Evolutionary conservation across 2,329 filamentous ascomycete genomes (phyloP).

Genomic region (Chalara sp.): DNA sequence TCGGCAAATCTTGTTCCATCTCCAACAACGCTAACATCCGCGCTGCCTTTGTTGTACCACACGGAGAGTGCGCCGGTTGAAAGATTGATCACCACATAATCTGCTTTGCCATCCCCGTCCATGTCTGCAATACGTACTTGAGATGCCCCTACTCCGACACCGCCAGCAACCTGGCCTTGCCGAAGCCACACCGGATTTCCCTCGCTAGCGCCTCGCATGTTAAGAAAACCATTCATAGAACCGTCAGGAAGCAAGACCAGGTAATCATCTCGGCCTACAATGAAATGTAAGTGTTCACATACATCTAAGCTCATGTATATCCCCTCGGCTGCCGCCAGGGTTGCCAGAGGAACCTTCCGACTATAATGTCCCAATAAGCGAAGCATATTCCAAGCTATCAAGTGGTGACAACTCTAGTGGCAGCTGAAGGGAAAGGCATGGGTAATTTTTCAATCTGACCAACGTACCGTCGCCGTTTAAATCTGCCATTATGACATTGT

Average conservation of each 20-base stretch:
- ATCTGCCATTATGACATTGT: background rate
- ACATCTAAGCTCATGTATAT: too few species aligned
- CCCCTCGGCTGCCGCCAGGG: too few species aligned
- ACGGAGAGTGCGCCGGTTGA: background rate
- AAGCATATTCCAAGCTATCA: too few species aligned
- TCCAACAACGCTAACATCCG: too few species aligned
- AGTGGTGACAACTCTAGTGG: too few species aligned
- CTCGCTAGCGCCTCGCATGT: background rate
- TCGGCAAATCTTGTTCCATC: too few species aligned
- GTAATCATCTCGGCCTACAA: conserved; percentile 7
- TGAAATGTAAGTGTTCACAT: too few species aligned
- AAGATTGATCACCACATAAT: conserved; percentile 4
- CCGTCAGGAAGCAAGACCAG: conserved; percentile 2
- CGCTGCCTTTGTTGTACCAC: background rate
- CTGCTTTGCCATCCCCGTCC: conserved; percentile 4
- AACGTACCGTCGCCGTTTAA: conserved; percentile 7
- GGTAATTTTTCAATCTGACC: too few species aligned
- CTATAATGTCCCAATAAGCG: too few species aligned
- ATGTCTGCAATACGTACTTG: conserved; percentile 4
- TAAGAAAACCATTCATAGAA: conserved; percentile 1
- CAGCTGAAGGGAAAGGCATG: too few species aligned
- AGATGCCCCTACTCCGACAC: conserved; percentile 1
- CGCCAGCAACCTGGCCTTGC: background rate
- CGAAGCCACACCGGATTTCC: background rate
- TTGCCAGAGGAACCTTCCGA: too few species aligned